Base-by-base conservation (phyloP, 169 alveolate genomes). In the Eimeria zaria region DNA sequence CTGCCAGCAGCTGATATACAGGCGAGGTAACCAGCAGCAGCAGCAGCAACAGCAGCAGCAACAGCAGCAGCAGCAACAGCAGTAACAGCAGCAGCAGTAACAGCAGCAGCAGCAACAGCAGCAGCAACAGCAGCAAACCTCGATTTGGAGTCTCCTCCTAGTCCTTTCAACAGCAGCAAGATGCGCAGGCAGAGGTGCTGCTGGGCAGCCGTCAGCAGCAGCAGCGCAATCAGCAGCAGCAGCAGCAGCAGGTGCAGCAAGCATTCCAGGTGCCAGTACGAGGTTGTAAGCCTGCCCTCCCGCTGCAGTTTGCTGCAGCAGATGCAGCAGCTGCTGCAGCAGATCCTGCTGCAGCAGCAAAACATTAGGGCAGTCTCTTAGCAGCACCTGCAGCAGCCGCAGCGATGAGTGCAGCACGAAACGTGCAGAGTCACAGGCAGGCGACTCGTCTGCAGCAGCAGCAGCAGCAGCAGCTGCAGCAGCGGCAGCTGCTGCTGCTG, bases 331-430 rank as follows among this genome's bases (percentile, higher is more conserved):
- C 69, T 81, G 90, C 73, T 51, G 90, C 90, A 46, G 90, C 73
- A 4, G 90, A 69, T 81, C 53, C 73, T 81, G 73, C 90, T 81
- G 90, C 90, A 36, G 90, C 90, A 51, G 69, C 90, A 81, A 27
- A 14, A 81, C 46, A 24, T 22, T 51, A 11, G 90, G 90, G 48
- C 90, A 81, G 71, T 81, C 90, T 20, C 90, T 30, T 48, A 81
- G 90, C 73, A 81, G 71, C 90, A 81, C 90, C 90, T 81, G 90
- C 69, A 81, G 71, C 90, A 81, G 51, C 73, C 90, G 53, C 90
- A 81, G 48, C 51, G 90, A 27, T 8, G 90, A 44, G 46, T 51
- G 90, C 71, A 81, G 39, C 48, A 81, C 90, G 90, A 81, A 81
- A 5, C 90, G 90, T 24, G 90, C 46, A n/a, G 71, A 27, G 51